Evolutionary conservation across 495 filamentous ascomycete species (phyloP).

Genomic region (Penicillium silybi): DNA sequence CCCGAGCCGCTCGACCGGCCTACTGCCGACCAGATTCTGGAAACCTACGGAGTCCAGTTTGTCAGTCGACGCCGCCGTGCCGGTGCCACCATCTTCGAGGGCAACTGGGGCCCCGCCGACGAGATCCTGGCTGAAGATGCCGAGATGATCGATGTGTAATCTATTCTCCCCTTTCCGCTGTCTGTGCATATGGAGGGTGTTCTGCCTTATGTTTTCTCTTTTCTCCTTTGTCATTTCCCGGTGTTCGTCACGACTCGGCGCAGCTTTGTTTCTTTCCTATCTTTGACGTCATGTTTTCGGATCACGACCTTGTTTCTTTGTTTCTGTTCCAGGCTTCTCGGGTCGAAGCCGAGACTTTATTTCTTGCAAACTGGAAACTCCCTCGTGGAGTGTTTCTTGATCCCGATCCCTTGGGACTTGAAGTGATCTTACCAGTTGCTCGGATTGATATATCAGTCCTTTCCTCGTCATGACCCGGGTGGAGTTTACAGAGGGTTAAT

Average conservation of each 20-base stretch:
- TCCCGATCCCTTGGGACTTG: slow-evolving; percentile 4
- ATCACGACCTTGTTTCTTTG: slow-evolving; percentile 23
- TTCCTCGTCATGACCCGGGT: slow-evolving; percentile 18
- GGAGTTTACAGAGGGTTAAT: slow-evolving; percentile 19
- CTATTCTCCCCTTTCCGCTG: slow-evolving; percentile 26
- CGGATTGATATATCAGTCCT: neutral
- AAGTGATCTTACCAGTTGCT: neutral
- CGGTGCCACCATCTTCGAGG: slow-evolving; percentile 88
- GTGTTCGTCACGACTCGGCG: slow-evolving; percentile 25
- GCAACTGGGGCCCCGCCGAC: slow-evolving; percentile 87
- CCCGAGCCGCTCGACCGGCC: slow-evolving; percentile 72
- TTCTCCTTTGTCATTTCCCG: slow-evolving; percentile 36
- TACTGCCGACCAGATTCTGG: slow-evolving; percentile 65
- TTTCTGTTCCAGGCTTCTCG: slow-evolving; percentile 21
- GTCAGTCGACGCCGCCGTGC: slow-evolving; percentile 68
- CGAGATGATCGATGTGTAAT: slow-evolving; percentile 70
- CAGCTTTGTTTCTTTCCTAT: slow-evolving; percentile 13
- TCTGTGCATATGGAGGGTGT: slow-evolving; percentile 42
- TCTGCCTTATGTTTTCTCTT: slow-evolving; percentile 24
- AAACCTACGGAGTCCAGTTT: slow-evolving; percentile 68
- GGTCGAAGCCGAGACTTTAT: slow-evolving; percentile 23
- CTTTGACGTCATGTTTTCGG: slow-evolving; percentile 19
- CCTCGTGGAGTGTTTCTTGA: slow-evolving; percentile 10
- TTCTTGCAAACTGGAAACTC: slow-evolving; percentile 8
- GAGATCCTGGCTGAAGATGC: slow-evolving; percentile 65